A percentile compares a stretch with the other conserved stretches of the same genome.
phyloP scores from a whole-genome alignment of 495 filamentous ascomycete species.

The Penicillium ucsense region DNA sequence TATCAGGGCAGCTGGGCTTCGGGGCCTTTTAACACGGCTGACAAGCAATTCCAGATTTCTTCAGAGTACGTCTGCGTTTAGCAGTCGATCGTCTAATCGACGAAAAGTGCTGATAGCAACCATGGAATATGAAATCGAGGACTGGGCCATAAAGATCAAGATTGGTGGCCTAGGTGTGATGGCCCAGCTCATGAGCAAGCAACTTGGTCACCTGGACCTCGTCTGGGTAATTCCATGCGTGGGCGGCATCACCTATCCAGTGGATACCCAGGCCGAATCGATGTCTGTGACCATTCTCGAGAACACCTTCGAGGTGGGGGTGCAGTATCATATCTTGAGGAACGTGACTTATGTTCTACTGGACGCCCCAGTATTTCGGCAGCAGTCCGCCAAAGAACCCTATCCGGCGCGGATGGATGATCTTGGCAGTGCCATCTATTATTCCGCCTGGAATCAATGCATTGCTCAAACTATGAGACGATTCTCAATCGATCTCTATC shows the following conservation, averaged over 20 bases:
- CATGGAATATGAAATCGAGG: conserved; percentile 67
- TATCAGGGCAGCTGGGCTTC: conserved; percentile 12
- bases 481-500: conserved; percentile 61
- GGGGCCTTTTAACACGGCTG: conserved; percentile 22
- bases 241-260: conserved; percentile 56
- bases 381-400: conserved; percentile 56
- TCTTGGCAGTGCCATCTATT: conserved; percentile 61
- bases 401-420: conserved; percentile 70
- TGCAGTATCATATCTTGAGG: conserved; percentile 54
- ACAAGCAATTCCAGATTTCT: conserved; percentile 36
- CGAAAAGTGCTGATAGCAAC: conserved; percentile 56
- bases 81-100: conserved; percentile 32
- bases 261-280: conserved; percentile 48
- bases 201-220: conserved; percentile 56
- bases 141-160: conserved; percentile 65
- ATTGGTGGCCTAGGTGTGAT: conserved; percentile 64
- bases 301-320: conserved; percentile 51
- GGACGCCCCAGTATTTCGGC: conserved; percentile 61
- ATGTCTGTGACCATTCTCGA: conserved; percentile 60
- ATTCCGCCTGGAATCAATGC: conserved; percentile 66
- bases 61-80: conserved; percentile 36
- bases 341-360: conserved; percentile 69
- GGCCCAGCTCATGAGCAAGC: conserved; percentile 63
- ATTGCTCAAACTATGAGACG: conserved; percentile 53
- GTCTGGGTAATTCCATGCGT: conserved; percentile 75